Base-by-base conservation (phyloP, 805 yeast species). In the Candida golubevii region DNA sequence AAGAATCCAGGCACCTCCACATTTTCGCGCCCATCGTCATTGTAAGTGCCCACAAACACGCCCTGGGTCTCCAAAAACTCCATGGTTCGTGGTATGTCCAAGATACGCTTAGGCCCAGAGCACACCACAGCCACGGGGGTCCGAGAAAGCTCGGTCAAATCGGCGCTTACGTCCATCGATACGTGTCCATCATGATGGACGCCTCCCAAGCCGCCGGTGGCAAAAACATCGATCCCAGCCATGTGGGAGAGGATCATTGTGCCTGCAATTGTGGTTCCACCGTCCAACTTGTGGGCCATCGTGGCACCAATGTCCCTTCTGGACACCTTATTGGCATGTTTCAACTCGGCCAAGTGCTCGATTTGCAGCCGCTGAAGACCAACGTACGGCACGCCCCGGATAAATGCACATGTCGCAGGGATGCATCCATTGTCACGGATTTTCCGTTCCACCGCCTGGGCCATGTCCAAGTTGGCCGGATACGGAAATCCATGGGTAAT, bases 121-220 rank as follows among this genome's bases (percentile, higher is more conserved):
- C 96, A 88, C 8, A 88, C 90, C n/a, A 88, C 96, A 0, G 88
- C 81, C 1, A 88, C 88, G 0, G 90, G 87, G 0, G 96, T 89
- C 45, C 81, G 72, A 1, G 89, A 83, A 42, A 89, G 69, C 58
- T 88, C 97, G 39, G 88, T 90, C 49, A 88, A 73, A 62, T 88
- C 97, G 2, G 96, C 95, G 55, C 90, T 82, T 23, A 88, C 71
- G 61, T 88, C 97, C 81, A 87, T 76, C 1, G 89, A 79, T 27
- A 65, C 51, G 44, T 85, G 84, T 15, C 85, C 91, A 7, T 85
- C 85, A 44, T 87, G 74, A 56, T 88, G 95, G 9, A 88, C 96
- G 15, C 97, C 97, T 15, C 97, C 97, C 14, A 88, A 71, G 0
- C 97, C 97, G 29, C 97, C 97, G 2, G 97, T 89, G 1, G 95